Evolutionary conservation across 2,329 filamentous ascomycete species (phyloP), one percentile per base, ranked within the genome.

Genomic region (Coniella lustricola): DNA sequence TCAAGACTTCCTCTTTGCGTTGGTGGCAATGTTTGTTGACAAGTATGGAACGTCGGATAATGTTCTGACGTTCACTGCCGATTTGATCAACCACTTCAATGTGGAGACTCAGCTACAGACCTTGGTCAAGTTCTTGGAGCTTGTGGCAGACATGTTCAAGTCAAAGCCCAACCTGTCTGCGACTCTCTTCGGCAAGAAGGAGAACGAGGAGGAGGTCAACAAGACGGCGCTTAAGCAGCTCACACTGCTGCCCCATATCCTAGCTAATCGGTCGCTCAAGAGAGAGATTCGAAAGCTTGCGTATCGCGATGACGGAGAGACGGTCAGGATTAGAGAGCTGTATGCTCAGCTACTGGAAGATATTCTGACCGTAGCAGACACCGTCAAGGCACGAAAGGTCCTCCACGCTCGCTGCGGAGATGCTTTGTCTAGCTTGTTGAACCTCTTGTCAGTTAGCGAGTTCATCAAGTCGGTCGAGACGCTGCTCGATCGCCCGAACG

Each of bases 1-100:
- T 0, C 77, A 85, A 45, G 90, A 97, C 53, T 95, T 94, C 59
- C 73, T 97, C 20, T 95, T 89, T 58, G 90, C 89, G 4, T 77
- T 98, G 13, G 69, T 95, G 42, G 85, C 87, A 49, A 90, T 97
- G 79, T 78, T 98, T 52, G 82, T 88, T n/a, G 89, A 96, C 62
- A 85, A 86, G 60, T 94, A 95, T 62, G 83, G 86, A 3, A 75
- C 82, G n/a, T 85, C 84, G 50, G 82, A 86, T 59, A 80, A 78
- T 55, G 80, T 93, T 33, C 70, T 84, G 34, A 77, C 77, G n/a
- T 90, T 97, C 64, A 76, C 87, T 50, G 77, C 79, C 3, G 83
- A 89, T 36, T 70, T 98, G 21, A 76, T 89, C 38, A 81, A 81
- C 51, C 74, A 80, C 32, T 93, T 94, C 61, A 75, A 77, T 41